Evolutionary conservation across 192 early-diverging fungal genomes (phyloP), one percentile per base, ranked within the genome.

Genomic region (Backusella psychrophila): DNA sequence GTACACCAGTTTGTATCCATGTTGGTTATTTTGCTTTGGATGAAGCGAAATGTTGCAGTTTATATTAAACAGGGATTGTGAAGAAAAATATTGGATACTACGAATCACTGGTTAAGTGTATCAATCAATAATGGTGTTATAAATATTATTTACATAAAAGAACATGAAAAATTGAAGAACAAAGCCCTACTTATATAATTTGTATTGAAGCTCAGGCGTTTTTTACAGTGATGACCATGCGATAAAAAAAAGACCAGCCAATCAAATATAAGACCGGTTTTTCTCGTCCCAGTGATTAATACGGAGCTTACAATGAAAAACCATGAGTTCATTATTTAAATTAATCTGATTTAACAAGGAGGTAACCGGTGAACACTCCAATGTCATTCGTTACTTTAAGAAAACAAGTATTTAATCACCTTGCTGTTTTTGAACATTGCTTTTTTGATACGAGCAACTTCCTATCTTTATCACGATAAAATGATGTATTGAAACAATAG

Each of bases 1-100:
- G 73, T 75, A 41, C 73, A 75, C 73, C 73, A 75, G 73, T 75
- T 75, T 42, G 73, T 75, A 59, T 75, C 73, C 35, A 69, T 69
- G 6, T 23, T 69, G 14, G 23, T 26, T 63, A 63, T 11, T 63
- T 63, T 63, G 56, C 23, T 63, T 63, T 63, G 21, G 3, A 29
- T 29, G 8, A 63, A 63, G 11, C 21, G 21, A 9, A 4, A 4
- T 26, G 21, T 2, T 14, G 21, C 29, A 12, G 8, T 63, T 63
- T 29, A 29, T 29, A 29, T 8, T 63, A 11, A 29, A 63, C 19
- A 56, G 15, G 52, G 21, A 53, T 4, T 33, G 52, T 9, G 52
- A 53, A 29, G 26, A 63, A 63, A 14, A 9, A 21, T 11, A 12
- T 23, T 63, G 9, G 23, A 29, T 11, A 11, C 46, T 14, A 63